Conservation (phyloP, 257 asterid species). For the Lantana camara region DNA sequence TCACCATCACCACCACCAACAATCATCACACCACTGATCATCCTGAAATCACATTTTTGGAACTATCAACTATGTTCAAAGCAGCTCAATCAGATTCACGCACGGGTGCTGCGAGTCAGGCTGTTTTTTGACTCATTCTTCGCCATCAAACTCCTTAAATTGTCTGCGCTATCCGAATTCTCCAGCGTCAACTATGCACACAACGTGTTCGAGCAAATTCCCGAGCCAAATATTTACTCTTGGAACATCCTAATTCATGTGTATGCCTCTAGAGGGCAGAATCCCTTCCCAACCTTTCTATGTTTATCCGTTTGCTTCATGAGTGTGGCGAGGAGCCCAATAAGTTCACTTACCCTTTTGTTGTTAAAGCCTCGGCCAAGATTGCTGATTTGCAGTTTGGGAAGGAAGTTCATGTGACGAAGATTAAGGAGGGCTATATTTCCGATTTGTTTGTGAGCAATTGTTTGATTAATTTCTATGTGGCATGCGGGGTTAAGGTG, state of each 20-base stretch:
- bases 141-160: conserved; percentile 72
- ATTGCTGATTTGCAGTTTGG: conserved; percentile 51
- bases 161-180: conserved; percentile 46
- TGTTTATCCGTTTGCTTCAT: conserved; percentile 48
- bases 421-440: conserved; percentile 51
- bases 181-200: conserved; percentile 69
- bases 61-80: too few relatives aligned
- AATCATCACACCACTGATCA: too few relatives aligned
- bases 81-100: conserved; percentile 77
- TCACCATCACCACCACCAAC: too few relatives aligned
- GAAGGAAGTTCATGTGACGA: conserved; percentile 73
- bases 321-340: conserved; percentile 53
- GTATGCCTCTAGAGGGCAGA: conserved; percentile 49
- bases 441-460: conserved; percentile 64
- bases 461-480: conserved; percentile 66
- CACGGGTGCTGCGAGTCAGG: conserved; percentile 70
- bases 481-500: conserved; percentile 63
- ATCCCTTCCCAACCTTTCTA: conserved; percentile 39
- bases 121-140: conserved; percentile 67
- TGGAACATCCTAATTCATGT: conserved; percentile 79
- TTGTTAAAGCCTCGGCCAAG: conserved; percentile 67
- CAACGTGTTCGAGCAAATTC: conserved; percentile 72
- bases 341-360: conserved; percentile 81
- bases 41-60: too few relatives aligned
- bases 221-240: conserved; percentile 70